Conservation (phyloP, 1,139 yeast species). For the Candida sanyaensis region DNA sequence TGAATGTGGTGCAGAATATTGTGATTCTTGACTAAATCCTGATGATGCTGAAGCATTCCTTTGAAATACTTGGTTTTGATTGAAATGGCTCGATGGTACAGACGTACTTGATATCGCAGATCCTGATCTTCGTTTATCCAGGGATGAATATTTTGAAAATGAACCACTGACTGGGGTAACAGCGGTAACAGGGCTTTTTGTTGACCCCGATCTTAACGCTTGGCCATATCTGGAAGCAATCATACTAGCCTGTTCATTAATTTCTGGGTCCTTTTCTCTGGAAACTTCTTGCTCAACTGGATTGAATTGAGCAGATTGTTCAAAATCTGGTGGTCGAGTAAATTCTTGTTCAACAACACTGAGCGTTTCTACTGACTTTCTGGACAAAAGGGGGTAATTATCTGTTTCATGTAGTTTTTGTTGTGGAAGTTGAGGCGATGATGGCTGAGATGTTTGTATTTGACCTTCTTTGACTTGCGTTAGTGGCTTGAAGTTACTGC, state of each 20-base stretch:
- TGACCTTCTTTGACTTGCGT: background rate
- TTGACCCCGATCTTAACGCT: slow-evolving; percentile 4
- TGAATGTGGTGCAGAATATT: background rate
- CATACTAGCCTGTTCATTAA: slow-evolving; percentile 4
- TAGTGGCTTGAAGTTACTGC: background rate
- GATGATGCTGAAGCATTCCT: slow-evolving; percentile 10
- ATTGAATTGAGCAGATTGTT: background rate
- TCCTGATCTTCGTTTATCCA: slow-evolving; percentile 10
- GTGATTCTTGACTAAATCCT: slow-evolving; percentile 5
- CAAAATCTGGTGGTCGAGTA: background rate
- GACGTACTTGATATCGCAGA: slow-evolving; percentile 9
- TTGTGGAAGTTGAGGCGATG: too few species aligned
- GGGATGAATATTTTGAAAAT: background rate
- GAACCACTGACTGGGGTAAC: background rate
- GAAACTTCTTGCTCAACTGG: background rate
- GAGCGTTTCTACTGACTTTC: background rate
- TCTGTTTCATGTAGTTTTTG: too few species aligned
- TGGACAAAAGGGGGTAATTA: too few species aligned
- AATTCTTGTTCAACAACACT: background rate
- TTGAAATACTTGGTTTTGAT: slow-evolving; percentile 11
- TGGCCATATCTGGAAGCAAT: slow-evolving; percentile 11
- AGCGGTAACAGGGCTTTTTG: background rate
- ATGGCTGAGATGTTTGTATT: background rate
- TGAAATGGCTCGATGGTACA: slow-evolving; percentile 3
- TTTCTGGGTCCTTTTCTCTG: background rate